phyloP scores from a whole-genome alignment of 176 grass and related monocot genomes.

The Alloteropsis semialata region DNA sequence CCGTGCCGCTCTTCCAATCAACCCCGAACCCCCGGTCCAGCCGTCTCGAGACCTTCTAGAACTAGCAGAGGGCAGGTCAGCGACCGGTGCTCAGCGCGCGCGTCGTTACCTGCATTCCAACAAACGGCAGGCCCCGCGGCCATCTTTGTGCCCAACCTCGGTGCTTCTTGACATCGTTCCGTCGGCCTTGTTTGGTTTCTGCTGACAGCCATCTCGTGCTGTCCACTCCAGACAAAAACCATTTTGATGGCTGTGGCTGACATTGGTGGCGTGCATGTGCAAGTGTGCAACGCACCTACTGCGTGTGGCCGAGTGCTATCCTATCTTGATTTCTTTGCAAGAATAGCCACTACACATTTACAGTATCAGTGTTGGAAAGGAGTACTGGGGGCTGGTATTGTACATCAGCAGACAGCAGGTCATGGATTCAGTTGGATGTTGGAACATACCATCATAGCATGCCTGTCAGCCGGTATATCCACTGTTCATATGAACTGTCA shows the following conservation, averaged over 20 bases:
- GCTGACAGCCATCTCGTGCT: neutral
- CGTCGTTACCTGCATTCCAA: conserved; percentile 17
- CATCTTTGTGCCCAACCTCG: neutral
- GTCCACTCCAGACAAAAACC: neutral
- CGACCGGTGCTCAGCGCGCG: conserved; percentile 15
- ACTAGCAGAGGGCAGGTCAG: conserved; percentile 6
- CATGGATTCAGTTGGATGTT: neutral
- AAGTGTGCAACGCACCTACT: neutral
- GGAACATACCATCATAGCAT: neutral
- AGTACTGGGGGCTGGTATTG: neutral
- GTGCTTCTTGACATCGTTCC: neutral
- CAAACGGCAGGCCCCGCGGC: conserved; percentile 1
- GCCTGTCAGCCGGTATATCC: neutral
- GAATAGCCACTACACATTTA: neutral
- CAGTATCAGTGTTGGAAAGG: neutral
- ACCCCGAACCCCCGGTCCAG: neutral
- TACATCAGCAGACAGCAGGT: neutral
- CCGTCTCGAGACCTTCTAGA: neutral
- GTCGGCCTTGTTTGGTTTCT: neutral
- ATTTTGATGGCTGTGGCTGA: neutral
- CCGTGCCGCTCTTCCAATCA: neutral
- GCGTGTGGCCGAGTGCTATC: neutral
- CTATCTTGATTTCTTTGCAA: neutral
- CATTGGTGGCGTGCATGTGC: neutral
- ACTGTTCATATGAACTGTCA: neutral